Evolutionary conservation across 1,139 yeast species (phyloP).

Genomic region (Suhomyces wounanorum): DNA sequence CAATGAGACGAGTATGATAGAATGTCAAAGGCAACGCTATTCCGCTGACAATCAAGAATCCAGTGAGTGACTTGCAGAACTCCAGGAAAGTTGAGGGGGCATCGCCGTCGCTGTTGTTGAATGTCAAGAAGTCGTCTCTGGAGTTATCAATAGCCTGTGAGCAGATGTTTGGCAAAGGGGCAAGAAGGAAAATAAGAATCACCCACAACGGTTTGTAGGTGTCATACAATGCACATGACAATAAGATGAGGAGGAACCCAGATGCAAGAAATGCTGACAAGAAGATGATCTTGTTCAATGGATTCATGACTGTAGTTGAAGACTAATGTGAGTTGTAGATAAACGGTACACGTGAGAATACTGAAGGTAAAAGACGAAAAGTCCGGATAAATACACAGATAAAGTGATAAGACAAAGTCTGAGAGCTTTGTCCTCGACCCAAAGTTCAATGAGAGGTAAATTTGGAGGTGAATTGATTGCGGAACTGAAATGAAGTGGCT

Average conservation of each 20-base stretch:
- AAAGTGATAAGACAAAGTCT: background rate
- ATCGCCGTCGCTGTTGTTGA: constrained; percentile 48
- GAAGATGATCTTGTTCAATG: constrained; percentile 70
- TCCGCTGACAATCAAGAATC: constrained; percentile 68
- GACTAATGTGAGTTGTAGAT: background rate
- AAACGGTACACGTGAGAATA: background rate
- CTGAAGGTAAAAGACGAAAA: background rate
- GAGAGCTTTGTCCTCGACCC: background rate
- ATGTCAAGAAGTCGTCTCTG: constrained; percentile 65
- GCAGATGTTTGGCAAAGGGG: constrained; percentile 68
- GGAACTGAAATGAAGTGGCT: background rate
- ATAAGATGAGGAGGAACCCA: constrained; percentile 70
- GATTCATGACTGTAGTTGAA: constrained; percentile 33
- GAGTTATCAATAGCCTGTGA: constrained; percentile 44
- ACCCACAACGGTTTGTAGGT: constrained; percentile 75
- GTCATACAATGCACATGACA: constrained; percentile 71
- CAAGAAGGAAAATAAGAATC: constrained; percentile 61
- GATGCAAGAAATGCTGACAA: constrained; percentile 70
- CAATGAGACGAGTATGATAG: constrained; percentile 59
- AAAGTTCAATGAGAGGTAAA: background rate
- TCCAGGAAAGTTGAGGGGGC: constrained; percentile 56
- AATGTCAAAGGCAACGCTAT: constrained; percentile 64
- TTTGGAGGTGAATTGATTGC: background rate
- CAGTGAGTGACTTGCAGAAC: constrained; percentile 63
- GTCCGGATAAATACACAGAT: background rate